A percentile compares a stretch with the other conserved stretches of the same genome.
phyloP scores from a whole-genome alignment of 1,284 basidiomycete genomes.

The Dichomitus squalens region DNA sequence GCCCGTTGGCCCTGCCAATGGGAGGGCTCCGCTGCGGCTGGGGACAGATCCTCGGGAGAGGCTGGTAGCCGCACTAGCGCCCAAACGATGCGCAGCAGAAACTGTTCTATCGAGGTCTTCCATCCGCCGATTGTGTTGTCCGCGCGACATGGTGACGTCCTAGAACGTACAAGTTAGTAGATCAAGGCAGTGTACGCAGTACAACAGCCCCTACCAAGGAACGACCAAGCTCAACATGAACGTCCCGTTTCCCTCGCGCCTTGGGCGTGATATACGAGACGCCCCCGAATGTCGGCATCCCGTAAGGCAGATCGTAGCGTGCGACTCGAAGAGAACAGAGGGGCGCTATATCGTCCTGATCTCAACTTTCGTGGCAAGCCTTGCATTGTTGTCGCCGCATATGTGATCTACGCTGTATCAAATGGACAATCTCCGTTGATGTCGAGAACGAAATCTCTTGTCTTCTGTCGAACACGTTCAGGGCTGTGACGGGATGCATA shows the following conservation, averaged over 20 bases:
- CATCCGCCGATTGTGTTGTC: not conserved
- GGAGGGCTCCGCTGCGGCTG: not conserved
- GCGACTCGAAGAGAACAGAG: no score
- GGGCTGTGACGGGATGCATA: no score
- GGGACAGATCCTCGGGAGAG: not conserved
- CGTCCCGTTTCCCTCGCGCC: not conserved
- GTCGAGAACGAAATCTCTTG: no score
- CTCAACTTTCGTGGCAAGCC: no score
- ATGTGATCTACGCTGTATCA: no score
- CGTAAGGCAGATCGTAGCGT: no score
- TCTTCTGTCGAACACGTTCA: no score
- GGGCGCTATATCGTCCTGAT: no score
- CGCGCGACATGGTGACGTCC: not conserved
- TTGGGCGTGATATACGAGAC: no score
- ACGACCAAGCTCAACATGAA: not conserved
- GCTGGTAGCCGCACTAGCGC: not conserved
- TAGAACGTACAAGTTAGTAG: not conserved
- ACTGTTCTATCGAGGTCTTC: not conserved
- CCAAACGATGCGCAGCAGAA: slow-evolving; percentile 11
- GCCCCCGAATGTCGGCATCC: no score
- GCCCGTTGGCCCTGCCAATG: slow-evolving; percentile 7
- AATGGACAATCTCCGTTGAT: no score
- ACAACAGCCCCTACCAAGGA: slow-evolving; percentile 1
- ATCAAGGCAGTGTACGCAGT: slow-evolving; percentile 1
- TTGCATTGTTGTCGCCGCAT: no score